Conservation (phyloP, 176 grass and related monocot species). For the Tillandsia fasciculata region DNA sequence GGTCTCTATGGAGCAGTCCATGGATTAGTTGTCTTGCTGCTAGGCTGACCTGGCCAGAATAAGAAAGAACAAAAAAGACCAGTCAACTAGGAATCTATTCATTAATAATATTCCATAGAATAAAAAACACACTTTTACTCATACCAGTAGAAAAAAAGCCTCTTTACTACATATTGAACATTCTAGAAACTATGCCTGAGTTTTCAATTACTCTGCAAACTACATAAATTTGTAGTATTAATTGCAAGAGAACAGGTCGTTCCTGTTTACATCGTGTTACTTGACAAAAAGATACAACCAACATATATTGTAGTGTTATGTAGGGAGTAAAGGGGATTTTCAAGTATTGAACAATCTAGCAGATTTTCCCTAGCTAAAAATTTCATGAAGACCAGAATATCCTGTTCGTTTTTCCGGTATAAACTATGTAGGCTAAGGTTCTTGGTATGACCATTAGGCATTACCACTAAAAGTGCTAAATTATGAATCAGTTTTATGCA, state of each 20-base stretch:
- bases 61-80: background rate
- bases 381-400: background rate
- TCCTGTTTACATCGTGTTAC: background rate
- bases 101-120: background rate
- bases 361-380: background rate
- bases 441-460: background rate
- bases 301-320: too few relatives aligned
- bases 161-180: background rate
- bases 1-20: conserved; percentile 80
- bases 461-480: too few relatives aligned
- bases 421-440: background rate
- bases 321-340: too few relatives aligned
- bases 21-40: conserved; percentile 77
- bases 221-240: background rate
- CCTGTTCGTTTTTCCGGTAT: background rate
- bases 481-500: too few relatives aligned
- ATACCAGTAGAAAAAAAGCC: background rate
- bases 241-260: background rate
- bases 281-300: background rate
- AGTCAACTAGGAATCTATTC: background rate
- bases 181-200: background rate
- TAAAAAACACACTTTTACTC: background rate
- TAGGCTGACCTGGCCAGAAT: conserved; percentile 61
- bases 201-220: background rate
- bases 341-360: background rate